Conservation (phyloP, 2,329 filamentous ascomycete genomes). For the Alternaria arbusti region DNA sequence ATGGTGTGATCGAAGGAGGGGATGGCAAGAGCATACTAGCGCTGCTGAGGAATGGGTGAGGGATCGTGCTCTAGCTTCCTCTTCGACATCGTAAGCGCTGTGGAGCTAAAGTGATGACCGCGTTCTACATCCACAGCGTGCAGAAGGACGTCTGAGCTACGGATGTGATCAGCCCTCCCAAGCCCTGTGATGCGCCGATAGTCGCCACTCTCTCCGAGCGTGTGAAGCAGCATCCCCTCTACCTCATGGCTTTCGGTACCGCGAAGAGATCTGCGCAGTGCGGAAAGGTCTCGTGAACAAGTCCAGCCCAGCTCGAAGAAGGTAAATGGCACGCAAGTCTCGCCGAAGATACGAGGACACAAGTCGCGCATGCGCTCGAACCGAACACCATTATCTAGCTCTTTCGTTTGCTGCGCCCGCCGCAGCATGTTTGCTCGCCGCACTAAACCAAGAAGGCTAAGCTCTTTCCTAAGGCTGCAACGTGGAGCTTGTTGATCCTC, state of each 20-base stretch:
- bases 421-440: too few relatives aligned
- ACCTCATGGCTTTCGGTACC: neutral
- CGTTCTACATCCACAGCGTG: neutral
- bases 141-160: neutral
- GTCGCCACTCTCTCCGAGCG: neutral
- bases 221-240: neutral
- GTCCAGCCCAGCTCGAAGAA: neutral
- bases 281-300: neutral
- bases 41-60: neutral
- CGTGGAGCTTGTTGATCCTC: neutral
- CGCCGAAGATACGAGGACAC: too few relatives aligned
- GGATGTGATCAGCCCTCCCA: neutral
- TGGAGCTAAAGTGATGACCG: neutral
- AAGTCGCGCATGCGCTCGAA: neutral
- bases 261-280: neutral
- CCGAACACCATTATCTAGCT: neutral
- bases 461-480: neutral
- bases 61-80: neutral
- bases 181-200: neutral
- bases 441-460: too few relatives aligned
- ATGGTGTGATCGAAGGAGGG: neutral
- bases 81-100: neutral
- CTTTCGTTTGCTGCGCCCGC: neutral
- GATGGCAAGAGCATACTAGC: neutral
- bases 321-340: too few relatives aligned